phyloP scores from a whole-genome alignment of 2,329 filamentous ascomycete species.

The Talaromyces sp. region DNA sequence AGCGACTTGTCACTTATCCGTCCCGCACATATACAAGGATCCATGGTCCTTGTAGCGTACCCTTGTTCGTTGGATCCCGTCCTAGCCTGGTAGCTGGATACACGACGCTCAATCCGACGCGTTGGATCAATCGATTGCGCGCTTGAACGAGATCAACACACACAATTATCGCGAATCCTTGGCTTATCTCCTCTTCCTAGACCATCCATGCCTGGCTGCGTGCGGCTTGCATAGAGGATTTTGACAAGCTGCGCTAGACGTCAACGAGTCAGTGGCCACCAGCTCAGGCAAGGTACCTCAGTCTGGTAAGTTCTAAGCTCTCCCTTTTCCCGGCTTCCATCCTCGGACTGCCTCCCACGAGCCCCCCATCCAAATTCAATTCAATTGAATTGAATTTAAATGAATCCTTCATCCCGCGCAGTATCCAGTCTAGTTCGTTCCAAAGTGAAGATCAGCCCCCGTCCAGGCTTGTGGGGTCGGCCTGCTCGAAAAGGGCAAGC shows the following conservation, averaged over 20 bases:
- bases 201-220: neutral
- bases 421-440: neutral
- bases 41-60: neutral
- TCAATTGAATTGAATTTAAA: constrained; percentile 1
- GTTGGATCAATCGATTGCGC: neutral
- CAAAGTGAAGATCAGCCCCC: constrained; percentile 10
- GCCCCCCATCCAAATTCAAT: neutral
- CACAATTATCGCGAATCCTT: constrained; percentile 4
- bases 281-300: neutral
- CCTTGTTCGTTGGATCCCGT: neutral
- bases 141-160: neutral
- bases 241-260: neutral
- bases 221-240: neutral
- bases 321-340: neutral
- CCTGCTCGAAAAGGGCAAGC: constrained; percentile 5
- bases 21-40: neutral
- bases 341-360: neutral
- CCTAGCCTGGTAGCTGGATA: neutral
- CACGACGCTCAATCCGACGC: neutral
- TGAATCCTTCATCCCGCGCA: neutral
- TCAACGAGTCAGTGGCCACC: neutral
- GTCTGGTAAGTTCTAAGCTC: neutral
- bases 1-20: neutral
- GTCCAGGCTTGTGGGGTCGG: constrained; percentile 10
- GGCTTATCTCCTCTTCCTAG: neutral